These are phyloP conservation scores for Mortierella sp. DNA, from an alignment of 371 early-diverging fungal species.

Conservation along the genomic window DNA sequence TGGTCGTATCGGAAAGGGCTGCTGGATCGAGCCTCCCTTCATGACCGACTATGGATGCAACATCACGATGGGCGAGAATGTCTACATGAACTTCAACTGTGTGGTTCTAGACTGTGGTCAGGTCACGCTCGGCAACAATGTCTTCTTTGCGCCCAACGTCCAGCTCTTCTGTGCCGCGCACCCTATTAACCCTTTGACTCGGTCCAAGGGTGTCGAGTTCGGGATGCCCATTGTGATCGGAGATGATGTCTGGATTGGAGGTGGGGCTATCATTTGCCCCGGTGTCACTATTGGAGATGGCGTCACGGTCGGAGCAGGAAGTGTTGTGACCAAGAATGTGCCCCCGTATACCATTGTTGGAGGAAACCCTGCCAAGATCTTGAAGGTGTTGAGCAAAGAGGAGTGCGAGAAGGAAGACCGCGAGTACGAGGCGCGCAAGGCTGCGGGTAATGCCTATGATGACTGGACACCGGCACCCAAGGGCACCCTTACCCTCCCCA, in stretches of 20 bases:
- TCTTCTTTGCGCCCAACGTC: conserved; percentile 83
- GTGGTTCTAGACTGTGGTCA: conserved; percentile 76
- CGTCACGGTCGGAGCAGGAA: conserved; percentile 69
- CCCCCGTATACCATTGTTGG: conserved; percentile 79
- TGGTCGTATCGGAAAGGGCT: conserved; percentile 64
- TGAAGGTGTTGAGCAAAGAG: conserved; percentile 56
- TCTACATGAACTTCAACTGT: conserved; percentile 79
- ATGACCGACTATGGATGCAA: conserved; percentile 82
- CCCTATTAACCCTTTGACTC: conserved; percentile 69
- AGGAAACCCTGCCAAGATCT: conserved; percentile 87
- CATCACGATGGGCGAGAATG: conserved; percentile 74
- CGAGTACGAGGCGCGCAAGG: conserved; percentile 32
- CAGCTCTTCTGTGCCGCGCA: conserved; percentile 85
- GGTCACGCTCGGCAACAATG: conserved; percentile 76
- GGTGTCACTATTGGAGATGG: conserved; percentile 90
- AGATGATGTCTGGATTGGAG: conserved; percentile 82
- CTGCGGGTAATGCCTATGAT: conserved; percentile 27
- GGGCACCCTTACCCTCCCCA: conserved; percentile 41
- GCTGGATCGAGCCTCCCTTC: conserved; percentile 74
- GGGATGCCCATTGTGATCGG: conserved; percentile 77
- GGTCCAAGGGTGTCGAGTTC: conserved; percentile 58
- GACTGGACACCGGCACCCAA: conserved; percentile 50
- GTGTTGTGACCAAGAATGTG: conserved; percentile 85
- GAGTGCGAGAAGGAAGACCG: conserved; percentile 45
- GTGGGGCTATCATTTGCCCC: conserved; percentile 78